Evolutionary conservation across 2,329 filamentous ascomycete species (phyloP), one percentile per base, ranked within the genome.

Genomic region (Trichoderma afroharzianum): DNA sequence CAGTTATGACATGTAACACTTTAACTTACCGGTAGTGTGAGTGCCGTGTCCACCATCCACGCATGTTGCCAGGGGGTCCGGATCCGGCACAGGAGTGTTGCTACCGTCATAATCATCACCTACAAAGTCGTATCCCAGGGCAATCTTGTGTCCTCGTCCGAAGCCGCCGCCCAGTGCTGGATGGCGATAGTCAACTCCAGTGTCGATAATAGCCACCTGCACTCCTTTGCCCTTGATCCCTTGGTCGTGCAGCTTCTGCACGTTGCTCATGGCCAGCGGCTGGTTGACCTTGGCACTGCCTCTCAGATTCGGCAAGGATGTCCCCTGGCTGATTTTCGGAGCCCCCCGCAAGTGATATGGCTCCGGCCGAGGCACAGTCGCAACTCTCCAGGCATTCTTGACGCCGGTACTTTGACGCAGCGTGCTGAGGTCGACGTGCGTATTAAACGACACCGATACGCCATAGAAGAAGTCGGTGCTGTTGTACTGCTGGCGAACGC

Each of bases 161-260:
- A 89, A 90, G 73, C 87, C 87, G 57, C 87, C 87, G 43, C 89
- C 88, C 3, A 91, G 83, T 33, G 87, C 85, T 1, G 87, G 86
- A 75, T 90, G 88, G 1, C 79, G 82, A 76, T 90, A 90, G 76
- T 91, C 88, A 86, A 85, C 9, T 76, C 74, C 74, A 21, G 39
- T 57, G 58, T 74, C 73, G 15, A 75, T 70, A 8, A 74, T 28
- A 9, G 68, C 74, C 36, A 74, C 28, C 30, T 72, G 67, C 21
- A 73, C 39, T 12, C 73, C 74, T 63, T 71, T 73, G 14, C 74
- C 74, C n/a, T 66, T 74, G 39, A 70, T 63, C 4, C 73, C 73
- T 18, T 67, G 39, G 21, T 57, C 58, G 26, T 67, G 74, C 5
- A 75, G 63, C 70, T 69, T 72, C 43, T 75, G 64, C 8, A 75